Conservation (phyloP, 371 early-diverging fungal species). For the Phascolomyces articulosus region DNA sequence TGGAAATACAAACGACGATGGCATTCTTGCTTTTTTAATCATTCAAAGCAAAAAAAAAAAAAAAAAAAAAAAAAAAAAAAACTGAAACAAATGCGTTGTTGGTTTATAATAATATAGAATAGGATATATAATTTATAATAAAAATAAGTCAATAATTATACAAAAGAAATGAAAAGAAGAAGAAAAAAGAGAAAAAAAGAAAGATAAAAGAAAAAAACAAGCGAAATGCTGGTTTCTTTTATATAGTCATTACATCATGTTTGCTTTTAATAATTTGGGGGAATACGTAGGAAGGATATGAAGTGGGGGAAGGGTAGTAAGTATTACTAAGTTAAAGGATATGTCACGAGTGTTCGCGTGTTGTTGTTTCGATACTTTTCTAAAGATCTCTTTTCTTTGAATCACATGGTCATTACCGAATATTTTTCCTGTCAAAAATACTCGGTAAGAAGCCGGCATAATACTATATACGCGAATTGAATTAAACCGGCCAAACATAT, state of each 20-base stretch:
- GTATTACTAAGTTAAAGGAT: no score
- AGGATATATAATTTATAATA: neutral
- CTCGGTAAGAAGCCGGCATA: no score
- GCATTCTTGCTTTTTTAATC: neutral
- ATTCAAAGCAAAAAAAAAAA: no score
- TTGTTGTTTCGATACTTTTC: neutral
- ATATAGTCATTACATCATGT: slow-evolving; percentile 3
- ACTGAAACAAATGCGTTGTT: neutral
- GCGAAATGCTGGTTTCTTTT: neutral
- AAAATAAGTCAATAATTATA: neutral
- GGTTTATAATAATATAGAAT: no score
- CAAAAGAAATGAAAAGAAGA: neutral
- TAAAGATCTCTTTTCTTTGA: neutral
- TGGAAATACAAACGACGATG: slow-evolving; percentile 1
- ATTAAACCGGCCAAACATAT: no score
- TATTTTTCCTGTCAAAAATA: neutral
- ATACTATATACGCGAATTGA: no score
- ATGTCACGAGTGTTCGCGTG: slow-evolving; percentile 1
- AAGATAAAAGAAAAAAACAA: neutral
- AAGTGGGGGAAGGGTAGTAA: no score
- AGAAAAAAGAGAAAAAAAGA: neutral
- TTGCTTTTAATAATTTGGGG: neutral
- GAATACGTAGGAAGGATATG: no score
- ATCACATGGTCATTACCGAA: neutral
- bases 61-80: no score